These are phyloP conservation scores for Tympanopsis confertula DNA, from an alignment of 2,329 filamentous ascomycete genomes.

Conservation along the genomic window DNA sequence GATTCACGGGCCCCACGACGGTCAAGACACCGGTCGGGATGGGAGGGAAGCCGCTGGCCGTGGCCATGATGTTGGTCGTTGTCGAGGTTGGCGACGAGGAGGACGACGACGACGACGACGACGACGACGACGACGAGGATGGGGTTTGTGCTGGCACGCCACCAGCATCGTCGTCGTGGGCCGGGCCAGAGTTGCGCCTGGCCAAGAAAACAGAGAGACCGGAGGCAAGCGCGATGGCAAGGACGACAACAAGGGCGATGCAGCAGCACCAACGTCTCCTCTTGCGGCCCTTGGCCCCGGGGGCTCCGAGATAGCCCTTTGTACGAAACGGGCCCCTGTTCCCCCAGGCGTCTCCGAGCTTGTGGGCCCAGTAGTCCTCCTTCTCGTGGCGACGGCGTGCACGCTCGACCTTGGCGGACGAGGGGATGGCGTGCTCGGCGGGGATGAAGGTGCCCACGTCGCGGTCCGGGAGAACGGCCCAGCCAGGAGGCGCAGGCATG, in stretches of 20 bases:
- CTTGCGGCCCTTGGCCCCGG: slow-evolving; percentile 51
- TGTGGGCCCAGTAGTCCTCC: slow-evolving; percentile 48
- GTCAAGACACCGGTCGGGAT: slow-evolving; percentile 77
- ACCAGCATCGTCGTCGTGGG: slow-evolving; percentile 17
- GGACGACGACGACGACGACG: slow-evolving; percentile 2
- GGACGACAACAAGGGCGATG: slow-evolving; percentile 40
- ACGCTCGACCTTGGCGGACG: slow-evolving; percentile 31
- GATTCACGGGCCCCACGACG: slow-evolving; percentile 61
- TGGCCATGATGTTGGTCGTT: slow-evolving; percentile 56
- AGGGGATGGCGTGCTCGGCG: slow-evolving; percentile 27
- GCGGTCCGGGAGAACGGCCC: slow-evolving; percentile 26
- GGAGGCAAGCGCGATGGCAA: slow-evolving; percentile 46
- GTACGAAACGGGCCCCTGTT: slow-evolving; percentile 51
- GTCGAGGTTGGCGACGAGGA: slow-evolving; percentile 11
- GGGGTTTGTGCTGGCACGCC: not conserved
- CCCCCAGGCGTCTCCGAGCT: slow-evolving; percentile 50
- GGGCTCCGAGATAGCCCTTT: slow-evolving; percentile 53
- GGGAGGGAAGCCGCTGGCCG: slow-evolving; percentile 74
- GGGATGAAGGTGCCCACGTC: slow-evolving; percentile 31
- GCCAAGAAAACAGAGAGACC: slow-evolving; percentile 23
- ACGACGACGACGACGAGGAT: not conserved
- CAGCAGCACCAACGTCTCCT: slow-evolving; percentile 45
- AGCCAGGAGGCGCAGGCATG: slow-evolving; percentile 3
- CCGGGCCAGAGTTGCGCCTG: slow-evolving; percentile 25
- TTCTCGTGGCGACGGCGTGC: slow-evolving; percentile 48